phyloP scores from a whole-genome alignment of 2,329 filamentous ascomycete genomes.

The Colletotrichum zoysiae region DNA sequence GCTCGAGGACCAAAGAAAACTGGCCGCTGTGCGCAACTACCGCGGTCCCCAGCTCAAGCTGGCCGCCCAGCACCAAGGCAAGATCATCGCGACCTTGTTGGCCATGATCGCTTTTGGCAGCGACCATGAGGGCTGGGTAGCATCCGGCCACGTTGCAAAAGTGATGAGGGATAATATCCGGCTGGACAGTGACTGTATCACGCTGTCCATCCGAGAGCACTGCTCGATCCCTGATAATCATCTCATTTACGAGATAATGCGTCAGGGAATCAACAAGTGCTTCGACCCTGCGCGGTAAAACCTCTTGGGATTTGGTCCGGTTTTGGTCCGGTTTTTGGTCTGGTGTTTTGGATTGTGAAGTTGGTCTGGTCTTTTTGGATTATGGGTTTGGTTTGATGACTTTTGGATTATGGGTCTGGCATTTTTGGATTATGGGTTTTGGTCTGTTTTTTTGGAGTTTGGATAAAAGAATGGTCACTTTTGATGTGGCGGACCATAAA shows the following conservation, averaged over 20 bases:
- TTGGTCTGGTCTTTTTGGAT: no score
- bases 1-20: neutral
- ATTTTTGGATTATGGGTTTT: neutral
- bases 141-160: neutral
- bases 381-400: no score
- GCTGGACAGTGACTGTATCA: neutral
- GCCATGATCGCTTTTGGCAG: neutral
- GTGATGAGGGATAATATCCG: neutral
- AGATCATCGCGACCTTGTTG: neutral
- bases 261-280: neutral
- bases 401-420: neutral
- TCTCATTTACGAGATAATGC: neutral
- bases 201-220: no score
- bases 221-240: neutral
- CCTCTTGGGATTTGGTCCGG: no score
- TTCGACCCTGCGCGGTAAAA: neutral
- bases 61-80: neutral
- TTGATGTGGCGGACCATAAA: neutral
- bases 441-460: neutral
- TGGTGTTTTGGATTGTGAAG: no score
- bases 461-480: no score
- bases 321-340: no score
- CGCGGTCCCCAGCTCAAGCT: neutral
- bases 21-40: neutral
- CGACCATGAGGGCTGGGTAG: neutral